Conservation (phyloP, 2,329 filamentous ascomycete species). For the Clonostachys sp. region DNA sequence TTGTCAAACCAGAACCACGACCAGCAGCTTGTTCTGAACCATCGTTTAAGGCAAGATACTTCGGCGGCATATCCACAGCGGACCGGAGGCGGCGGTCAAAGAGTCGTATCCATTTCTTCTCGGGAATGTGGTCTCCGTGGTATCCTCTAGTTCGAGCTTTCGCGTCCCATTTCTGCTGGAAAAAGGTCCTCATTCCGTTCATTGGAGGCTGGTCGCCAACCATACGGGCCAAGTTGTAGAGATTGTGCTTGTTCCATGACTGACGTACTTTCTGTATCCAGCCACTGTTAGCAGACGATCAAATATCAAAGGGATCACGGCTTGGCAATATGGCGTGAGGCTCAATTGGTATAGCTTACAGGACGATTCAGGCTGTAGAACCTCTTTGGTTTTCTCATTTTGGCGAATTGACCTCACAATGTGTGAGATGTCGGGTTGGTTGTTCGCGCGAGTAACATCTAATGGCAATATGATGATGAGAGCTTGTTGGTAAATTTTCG, state of each 20-base stretch:
- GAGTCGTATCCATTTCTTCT: conserved; percentile 91
- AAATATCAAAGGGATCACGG: too few relatives aligned
- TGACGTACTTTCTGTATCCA: conserved; percentile 78
- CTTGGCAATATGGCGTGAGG: too few relatives aligned
- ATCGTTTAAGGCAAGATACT: conserved; percentile 74
- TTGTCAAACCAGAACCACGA: conserved; percentile 66
- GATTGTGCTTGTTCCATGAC: conserved; percentile 96
- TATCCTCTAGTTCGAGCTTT: conserved; percentile 82
- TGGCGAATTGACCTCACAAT: conserved; percentile 13
- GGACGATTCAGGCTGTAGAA: conserved; percentile 64
- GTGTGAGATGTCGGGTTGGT: background rate
- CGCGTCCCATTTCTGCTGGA: conserved; percentile 96
- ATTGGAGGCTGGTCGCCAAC: conserved; percentile 21
- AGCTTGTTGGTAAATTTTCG: background rate
- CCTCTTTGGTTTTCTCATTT: conserved; percentile 51
- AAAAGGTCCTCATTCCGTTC: conserved; percentile 62
- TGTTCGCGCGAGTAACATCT: background rate
- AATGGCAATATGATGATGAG: background rate
- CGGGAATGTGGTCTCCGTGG: conserved; percentile 90
- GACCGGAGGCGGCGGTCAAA: conserved; percentile 78
- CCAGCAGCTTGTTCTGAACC: conserved; percentile 81
- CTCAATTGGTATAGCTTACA: conserved; percentile 36
- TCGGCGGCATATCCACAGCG: conserved; percentile 79
- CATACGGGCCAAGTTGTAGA: conserved; percentile 71
- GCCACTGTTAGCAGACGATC: background rate